Percentiles rank a stretch among this genome's conserved stretches.
These are phyloP conservation scores for Fraxinus floribunda DNA, from an alignment of 305 asterid genomes.

Conservation along the genomic window DNA sequence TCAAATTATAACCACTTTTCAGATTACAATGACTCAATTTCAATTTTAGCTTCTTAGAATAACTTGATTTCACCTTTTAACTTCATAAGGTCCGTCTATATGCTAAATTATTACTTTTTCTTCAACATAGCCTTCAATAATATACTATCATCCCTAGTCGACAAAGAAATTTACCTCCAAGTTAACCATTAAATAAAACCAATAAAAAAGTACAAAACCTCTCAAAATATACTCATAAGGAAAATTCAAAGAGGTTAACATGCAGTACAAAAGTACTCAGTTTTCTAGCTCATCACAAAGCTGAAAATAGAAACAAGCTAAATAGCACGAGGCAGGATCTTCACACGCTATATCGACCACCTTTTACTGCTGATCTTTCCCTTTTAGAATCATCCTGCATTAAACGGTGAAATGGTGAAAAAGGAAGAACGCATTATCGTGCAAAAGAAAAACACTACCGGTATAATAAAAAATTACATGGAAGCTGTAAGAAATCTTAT, in stretches of 20 bases:
- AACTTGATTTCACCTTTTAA: neutral
- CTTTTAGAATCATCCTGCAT: constrained; percentile 76
- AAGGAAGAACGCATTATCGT: neutral
- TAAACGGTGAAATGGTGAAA: neutral
- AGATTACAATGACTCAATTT: neutral
- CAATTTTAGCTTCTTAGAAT: neutral
- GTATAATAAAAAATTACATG: constrained; percentile 48
- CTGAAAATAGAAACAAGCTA: neutral
- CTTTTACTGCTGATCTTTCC: constrained; percentile 45
- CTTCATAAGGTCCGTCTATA: neutral
- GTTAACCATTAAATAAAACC: neutral
- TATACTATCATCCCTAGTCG: neutral
- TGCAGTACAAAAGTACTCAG: neutral
- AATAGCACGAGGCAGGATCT: neutral
- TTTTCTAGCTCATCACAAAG: constrained; percentile 1
- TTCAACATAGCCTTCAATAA: neutral
- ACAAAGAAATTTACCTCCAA: neutral
- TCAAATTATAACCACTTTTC: neutral
- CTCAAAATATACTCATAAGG: constrained; percentile 7
- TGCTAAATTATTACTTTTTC: neutral
- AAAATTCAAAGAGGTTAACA: constrained; percentile 8
- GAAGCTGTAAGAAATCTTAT: constrained; percentile 62
- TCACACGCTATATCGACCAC: constrained; percentile 56
- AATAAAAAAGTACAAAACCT: neutral
- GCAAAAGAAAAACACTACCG: neutral